phyloP scores from a whole-genome alignment of 306 rosid species.

The Prosopis cineraria region DNA sequence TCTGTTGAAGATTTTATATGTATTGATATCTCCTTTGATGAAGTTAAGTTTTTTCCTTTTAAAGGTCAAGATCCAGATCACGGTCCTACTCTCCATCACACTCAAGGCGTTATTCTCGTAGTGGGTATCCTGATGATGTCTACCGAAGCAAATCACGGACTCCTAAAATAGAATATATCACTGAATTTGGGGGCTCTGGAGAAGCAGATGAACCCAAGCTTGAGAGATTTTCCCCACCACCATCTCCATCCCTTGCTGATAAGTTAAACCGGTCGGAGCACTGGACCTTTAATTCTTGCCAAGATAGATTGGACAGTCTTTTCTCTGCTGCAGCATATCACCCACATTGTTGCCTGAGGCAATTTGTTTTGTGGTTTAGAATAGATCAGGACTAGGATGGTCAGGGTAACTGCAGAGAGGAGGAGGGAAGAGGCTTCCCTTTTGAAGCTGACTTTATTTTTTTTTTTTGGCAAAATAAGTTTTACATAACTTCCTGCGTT shows the following conservation, averaged over 20 bases:
- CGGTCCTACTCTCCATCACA: constrained; percentile 81
- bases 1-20: constrained; percentile 11
- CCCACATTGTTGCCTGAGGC: constrained; percentile 80
- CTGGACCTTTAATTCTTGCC: constrained; percentile 96
- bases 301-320: constrained; percentile 96
- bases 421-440: constrained; percentile 69
- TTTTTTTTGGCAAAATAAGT: constrained; percentile 45
- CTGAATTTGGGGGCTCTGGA: constrained; percentile 90
- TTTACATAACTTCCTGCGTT: constrained; percentile 45
- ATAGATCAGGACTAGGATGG: constrained; percentile 80
- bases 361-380: constrained; percentile 70
- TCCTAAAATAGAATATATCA: constrained; percentile 90
- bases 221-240: constrained; percentile 88
- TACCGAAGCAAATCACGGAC: constrained; percentile 75
- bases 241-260: constrained; percentile 83
- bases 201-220: constrained; percentile 64
- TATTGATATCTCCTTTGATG: constrained; percentile 1
- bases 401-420: constrained; percentile 63
- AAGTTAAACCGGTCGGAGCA: constrained; percentile 99
- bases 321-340: constrained; percentile 88
- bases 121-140: constrained; percentile 70
- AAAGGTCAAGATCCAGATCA: constrained; percentile 81
- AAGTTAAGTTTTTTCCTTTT: constrained; percentile 10
- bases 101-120: constrained; percentile 66
- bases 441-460: constrained; percentile 50